Evolutionary conservation across 805 yeast genomes (phyloP).

Genomic region (Candida sonorensis): DNA sequence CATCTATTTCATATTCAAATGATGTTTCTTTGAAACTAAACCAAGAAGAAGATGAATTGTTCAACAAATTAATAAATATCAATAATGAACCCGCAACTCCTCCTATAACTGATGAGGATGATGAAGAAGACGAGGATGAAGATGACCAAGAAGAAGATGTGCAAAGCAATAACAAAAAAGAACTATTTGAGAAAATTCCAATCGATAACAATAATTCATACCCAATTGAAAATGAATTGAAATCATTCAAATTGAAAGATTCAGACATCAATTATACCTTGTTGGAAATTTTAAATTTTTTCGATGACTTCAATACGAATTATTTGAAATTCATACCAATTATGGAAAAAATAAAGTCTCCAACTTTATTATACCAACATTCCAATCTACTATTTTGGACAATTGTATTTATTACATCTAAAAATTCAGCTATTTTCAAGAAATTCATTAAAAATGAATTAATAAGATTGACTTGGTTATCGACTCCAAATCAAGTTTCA

Average conservation of each 20-base stretch:
- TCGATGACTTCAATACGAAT: conserved; percentile 15
- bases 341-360: conserved; percentile 17
- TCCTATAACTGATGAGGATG: background rate
- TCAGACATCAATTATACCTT: too few relatives aligned
- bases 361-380: conserved; percentile 12
- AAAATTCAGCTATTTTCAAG: conserved; percentile 10
- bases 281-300: conserved; percentile 1
- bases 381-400: conserved; percentile 28
- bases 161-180: too few relatives aligned
- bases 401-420: conserved; percentile 17
- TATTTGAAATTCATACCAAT: conserved; percentile 20
- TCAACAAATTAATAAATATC: background rate
- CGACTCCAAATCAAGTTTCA: conserved; percentile 9
- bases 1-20: background rate
- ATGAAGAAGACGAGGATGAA: background rate
- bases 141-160: background rate
- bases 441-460: conserved; percentile 13
- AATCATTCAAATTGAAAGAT: background rate
- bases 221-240: conserved; percentile 1
- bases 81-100: conserved; percentile 1
- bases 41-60: background rate
- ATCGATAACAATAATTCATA: too few relatives aligned
- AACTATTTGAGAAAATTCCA: too few relatives aligned
- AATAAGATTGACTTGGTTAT: conserved; percentile 8
- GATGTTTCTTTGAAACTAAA: background rate